Conservation (phyloP, 768 basidiomycete species). For the Termitomyces sp. region DNA sequence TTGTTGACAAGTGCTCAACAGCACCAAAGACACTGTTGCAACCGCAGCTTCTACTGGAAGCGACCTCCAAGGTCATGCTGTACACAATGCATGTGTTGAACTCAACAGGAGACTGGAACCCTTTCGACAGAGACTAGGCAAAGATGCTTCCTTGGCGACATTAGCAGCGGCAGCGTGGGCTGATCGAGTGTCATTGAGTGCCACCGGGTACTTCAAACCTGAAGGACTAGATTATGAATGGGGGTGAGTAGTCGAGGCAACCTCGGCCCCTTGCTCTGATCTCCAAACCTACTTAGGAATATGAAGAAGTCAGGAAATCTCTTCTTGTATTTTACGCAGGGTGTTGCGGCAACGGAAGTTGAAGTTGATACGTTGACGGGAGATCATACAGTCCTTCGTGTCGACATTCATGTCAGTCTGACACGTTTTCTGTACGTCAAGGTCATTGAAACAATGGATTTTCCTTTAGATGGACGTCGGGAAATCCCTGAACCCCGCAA, state of each 20-base stretch:
- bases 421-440: neutral
- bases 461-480: constrained; percentile 15
- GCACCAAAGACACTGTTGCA: constrained; percentile 4
- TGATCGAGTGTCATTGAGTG: constrained; percentile 15
- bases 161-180: constrained; percentile 14
- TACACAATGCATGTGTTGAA: constrained; percentile 17
- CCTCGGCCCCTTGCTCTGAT: neutral
- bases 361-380: constrained; percentile 16
- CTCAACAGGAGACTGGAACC: constrained; percentile 15
- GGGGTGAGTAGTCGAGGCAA: constrained; percentile 5
- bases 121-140: constrained; percentile 12
- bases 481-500: constrained; percentile 16
- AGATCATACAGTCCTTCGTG: constrained; percentile 17
- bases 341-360: constrained; percentile 17
- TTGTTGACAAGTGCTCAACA: neutral
- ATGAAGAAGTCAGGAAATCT: constrained; percentile 16
- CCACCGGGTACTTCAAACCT: constrained; percentile 14
- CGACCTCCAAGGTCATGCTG: constrained; percentile 16
- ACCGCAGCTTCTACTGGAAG: constrained; percentile 16
- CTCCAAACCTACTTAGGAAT: constrained; percentile 4
- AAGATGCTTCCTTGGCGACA: constrained; percentile 8
- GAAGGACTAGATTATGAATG: constrained; percentile 15
- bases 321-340: constrained; percentile 17
- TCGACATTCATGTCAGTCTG: constrained; percentile 13
- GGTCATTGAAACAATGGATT: neutral